Evolutionary conservation across 148 eudicot genomes (phyloP).

Genomic region (Chenopodium quinoa): DNA sequence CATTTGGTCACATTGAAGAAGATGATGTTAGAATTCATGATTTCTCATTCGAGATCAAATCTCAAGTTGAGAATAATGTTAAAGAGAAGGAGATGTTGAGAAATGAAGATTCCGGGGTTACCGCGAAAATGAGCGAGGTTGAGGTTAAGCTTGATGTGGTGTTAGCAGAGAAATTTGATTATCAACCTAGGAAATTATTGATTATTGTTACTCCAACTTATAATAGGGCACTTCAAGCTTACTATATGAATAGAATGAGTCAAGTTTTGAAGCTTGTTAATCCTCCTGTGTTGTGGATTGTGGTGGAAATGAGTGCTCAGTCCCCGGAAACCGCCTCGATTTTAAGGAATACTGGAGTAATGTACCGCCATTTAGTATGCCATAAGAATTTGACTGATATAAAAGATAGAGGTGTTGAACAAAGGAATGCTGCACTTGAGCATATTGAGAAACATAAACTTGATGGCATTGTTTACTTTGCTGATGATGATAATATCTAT

Average conservation of each 20-base stretch:
- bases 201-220: slow-evolving; percentile 89
- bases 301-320: slow-evolving; percentile 71
- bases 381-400: slow-evolving; percentile 52
- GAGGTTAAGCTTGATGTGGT: slow-evolving; percentile 24
- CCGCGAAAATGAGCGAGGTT: slow-evolving; percentile 12
- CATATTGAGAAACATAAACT: slow-evolving; percentile 86
- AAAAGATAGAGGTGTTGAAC: slow-evolving; percentile 93
- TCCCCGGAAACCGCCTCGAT: slow-evolving; percentile 72
- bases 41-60: slow-evolving; percentile 41
- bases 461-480: slow-evolving; percentile 95
- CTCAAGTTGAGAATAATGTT: slow-evolving; percentile 11
- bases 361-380: slow-evolving; percentile 90
- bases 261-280: slow-evolving; percentile 69
- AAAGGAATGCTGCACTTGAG: slow-evolving; percentile 77
- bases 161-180: slow-evolving; percentile 42
- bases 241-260: slow-evolving; percentile 72
- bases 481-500: slow-evolving; percentile 91
- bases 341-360: slow-evolving; percentile 69
- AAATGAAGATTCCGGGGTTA: neutral
- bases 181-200: slow-evolving; percentile 44
- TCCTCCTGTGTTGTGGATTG: slow-evolving; percentile 84
- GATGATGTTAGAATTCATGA: slow-evolving; percentile 42
- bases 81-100: slow-evolving; percentile 12
- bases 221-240: slow-evolving; percentile 67
- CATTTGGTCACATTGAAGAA: slow-evolving; percentile 51